Evolutionary conservation across 495 filamentous ascomycete genomes (phyloP), one percentile per base, ranked within the genome.

Genomic region (Filosporella fistucella): DNA sequence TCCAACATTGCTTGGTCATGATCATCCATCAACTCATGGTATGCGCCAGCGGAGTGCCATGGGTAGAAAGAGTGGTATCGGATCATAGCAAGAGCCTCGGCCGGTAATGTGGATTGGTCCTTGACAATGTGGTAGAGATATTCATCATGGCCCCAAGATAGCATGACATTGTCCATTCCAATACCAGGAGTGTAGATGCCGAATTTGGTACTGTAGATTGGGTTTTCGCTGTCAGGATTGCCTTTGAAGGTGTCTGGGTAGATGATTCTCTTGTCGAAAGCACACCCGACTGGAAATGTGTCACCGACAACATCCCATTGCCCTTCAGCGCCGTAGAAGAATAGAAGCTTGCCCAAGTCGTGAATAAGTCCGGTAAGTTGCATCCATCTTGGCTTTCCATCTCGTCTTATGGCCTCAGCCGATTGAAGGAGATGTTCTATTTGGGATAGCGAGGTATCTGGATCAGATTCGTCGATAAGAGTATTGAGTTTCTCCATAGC

Each of bases 231-330:
- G 62, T 94, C 89, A 8, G 84, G 81, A 63, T 95, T 61, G 4
- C 68, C 69, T 25, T 49, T 60, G 66, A 94, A 95, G 4, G 80
- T 83, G 26, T 86, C 85, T 1, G 77, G 72, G 64, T 88, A 89
- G 69, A 95, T 86, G 65, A 88, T 89, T 26, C 72, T 67, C 35
- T 81, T 68, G 52, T 88, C 83, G 52, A 91, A 94, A 37, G 69
- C 77, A 57, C 88, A 91, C 43, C 89, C 89, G n/a, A 95, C 86
- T 24, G 89, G 88, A 68, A 94, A 94, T 0, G 87, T 91, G 57
- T 95, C 89, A 13, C 89, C 89, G 10, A 95, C 89, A 12, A 94
- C 88, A 58, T 93, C 89, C 89, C 89, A 94, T 62, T 95, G 89
- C 37, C 89, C 88, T 47, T 83, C 66, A 9, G 84, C 86, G 41